A percentile compares a stretch with the other conserved stretches of the same genome.
These are phyloP conservation scores for Vitis hybrid DNA, from an alignment of 177 flowering plant genomes.

Conservation along the genomic window DNA sequence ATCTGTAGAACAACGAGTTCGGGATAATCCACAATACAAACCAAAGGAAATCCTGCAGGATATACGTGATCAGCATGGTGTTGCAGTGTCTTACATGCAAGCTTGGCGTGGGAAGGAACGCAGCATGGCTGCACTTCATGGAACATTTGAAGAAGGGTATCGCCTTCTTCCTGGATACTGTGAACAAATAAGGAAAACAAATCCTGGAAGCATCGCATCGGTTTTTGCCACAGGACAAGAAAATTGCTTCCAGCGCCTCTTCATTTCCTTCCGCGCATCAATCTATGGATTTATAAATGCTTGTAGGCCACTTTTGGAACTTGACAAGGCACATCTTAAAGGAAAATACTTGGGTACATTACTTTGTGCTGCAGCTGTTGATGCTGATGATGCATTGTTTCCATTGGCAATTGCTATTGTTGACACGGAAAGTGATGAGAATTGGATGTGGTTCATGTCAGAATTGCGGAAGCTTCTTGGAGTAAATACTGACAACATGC, in stretches of 20 bases:
- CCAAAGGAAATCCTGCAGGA: constrained; percentile 88
- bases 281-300: constrained; percentile 86
- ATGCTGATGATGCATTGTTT: constrained; percentile 76
- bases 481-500: constrained; percentile 92
- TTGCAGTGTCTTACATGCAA: constrained; percentile 94
- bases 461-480: constrained; percentile 90
- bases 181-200: constrained; percentile 76
- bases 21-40: constrained; percentile 86
- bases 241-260: constrained; percentile 80
- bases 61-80: constrained; percentile 85
- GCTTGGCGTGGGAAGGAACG: constrained; percentile 99
- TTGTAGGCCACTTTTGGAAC: constrained; percentile 84
- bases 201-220: constrained; percentile 86
- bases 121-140: constrained; percentile 95
- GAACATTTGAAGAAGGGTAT: constrained; percentile 89
- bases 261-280: constrained; percentile 75
- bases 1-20: constrained; percentile 78
- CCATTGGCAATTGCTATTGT: constrained; percentile 87
- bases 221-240: constrained; percentile 80
- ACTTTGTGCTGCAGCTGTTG: constrained; percentile 86
- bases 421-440: constrained; percentile 79
- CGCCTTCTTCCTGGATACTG: constrained; percentile 85
- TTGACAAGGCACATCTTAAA: constrained; percentile 75
- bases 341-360: constrained; percentile 81
- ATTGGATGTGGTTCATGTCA: constrained; percentile 97